phyloP scores from a whole-genome alignment of 2,329 filamentous ascomycete species.

The Ophiocordyceps camponoti-leonardi region DNA sequence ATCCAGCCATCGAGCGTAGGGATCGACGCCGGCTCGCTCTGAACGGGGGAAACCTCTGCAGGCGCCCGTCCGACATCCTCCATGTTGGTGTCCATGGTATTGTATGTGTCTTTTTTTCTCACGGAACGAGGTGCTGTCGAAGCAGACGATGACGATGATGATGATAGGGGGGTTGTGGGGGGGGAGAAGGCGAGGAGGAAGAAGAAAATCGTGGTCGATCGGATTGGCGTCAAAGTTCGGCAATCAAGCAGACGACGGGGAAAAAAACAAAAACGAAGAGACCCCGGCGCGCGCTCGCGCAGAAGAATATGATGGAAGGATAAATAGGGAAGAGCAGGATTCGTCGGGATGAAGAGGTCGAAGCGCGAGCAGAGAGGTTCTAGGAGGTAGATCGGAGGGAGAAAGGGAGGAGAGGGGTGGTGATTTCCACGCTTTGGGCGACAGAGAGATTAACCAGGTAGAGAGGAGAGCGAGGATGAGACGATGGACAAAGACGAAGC shows the following conservation, averaged over 20 bases:
- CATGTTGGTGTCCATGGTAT: conserved; percentile 89
- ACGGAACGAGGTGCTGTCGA: neutral
- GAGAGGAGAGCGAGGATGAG: neutral
- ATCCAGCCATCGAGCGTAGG: conserved; percentile 96
- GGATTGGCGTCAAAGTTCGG: neutral
- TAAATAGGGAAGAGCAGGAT: too few relatives aligned
- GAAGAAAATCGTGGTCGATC: neutral
- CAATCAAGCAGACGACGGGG: neutral
- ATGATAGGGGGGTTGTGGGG: neutral
- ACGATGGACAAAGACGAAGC: neutral
- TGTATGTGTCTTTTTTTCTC: neutral
- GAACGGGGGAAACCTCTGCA: conserved; percentile 55
- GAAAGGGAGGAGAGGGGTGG: neutral
- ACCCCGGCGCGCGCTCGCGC: too few relatives aligned
- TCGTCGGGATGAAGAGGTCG: neutral
- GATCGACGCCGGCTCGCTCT: conserved; percentile 71
- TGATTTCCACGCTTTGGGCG: too few relatives aligned
- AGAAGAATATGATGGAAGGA: neutral
- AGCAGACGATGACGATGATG: neutral
- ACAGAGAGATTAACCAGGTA: too few relatives aligned
- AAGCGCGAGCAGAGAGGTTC: neutral
- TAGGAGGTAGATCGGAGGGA: neutral
- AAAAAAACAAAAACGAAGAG: neutral
- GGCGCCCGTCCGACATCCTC: conserved; percentile 87
- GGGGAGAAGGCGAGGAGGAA: neutral